Conservation (phyloP, 257 asterid genomes). For the Penstemon barbatus region DNA sequence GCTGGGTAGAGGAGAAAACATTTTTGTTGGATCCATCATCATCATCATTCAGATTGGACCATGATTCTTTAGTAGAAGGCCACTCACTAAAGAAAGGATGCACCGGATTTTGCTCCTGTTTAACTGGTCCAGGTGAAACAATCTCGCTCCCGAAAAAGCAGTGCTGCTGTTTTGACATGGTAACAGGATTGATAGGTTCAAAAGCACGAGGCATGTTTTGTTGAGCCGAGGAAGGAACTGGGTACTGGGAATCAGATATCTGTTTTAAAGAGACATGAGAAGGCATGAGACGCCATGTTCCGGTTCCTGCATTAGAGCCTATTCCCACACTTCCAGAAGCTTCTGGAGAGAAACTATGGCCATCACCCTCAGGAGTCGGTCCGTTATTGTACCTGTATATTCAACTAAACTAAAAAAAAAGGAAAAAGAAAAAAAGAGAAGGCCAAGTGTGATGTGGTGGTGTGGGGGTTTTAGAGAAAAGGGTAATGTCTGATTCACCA, state of each 20-base stretch:
- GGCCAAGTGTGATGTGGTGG: too few species aligned
- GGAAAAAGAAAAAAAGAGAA: not conserved
- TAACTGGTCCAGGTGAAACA: constrained; percentile 44
- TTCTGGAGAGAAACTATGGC: constrained; percentile 57
- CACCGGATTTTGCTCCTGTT: constrained; percentile 73
- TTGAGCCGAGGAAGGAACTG: constrained; percentile 46
- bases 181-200: constrained; percentile 47
- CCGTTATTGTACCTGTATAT: constrained; percentile 66
- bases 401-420: constrained; percentile 2
- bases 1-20: constrained; percentile 70
- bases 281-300: constrained; percentile 66
- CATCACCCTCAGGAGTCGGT: constrained; percentile 47
- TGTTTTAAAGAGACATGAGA: constrained; percentile 61
- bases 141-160: constrained; percentile 64
- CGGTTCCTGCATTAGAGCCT: constrained; percentile 49
- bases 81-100: constrained; percentile 88
- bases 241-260: constrained; percentile 49
- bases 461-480: not conserved
- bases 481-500: not conserved
- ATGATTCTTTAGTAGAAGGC: constrained; percentile 78
- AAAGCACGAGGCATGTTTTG: constrained; percentile 44
- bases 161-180: constrained; percentile 63
- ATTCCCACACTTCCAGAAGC: constrained; percentile 55
- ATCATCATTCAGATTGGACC: constrained; percentile 69
- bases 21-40: constrained; percentile 58